phyloP scores from a whole-genome alignment of 1,284 basidiomycete genomes.

The Gymnopus androsaceus region DNA sequence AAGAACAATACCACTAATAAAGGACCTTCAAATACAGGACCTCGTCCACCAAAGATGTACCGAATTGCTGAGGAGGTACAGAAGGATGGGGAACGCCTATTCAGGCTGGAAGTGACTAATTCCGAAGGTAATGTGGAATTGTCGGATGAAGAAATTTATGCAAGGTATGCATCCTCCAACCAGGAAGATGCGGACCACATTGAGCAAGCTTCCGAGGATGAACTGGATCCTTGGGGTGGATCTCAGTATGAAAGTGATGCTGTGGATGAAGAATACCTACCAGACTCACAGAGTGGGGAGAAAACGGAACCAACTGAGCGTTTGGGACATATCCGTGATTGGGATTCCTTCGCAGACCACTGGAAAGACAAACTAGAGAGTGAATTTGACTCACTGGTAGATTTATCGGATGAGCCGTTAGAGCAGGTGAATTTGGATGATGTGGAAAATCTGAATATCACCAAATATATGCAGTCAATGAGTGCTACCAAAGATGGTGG shows the following conservation, averaged over 20 bases:
- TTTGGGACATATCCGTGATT: background rate
- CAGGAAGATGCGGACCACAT: background rate
- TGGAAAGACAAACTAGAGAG: background rate
- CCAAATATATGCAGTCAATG: slow-evolving; percentile 9
- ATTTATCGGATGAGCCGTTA: background rate
- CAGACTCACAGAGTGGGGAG: background rate
- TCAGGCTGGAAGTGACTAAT: background rate
- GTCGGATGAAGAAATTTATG: background rate
- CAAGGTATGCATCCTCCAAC: no score
- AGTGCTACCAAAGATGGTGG: background rate
- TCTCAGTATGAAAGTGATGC: slow-evolving; percentile 12
- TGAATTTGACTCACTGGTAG: background rate
- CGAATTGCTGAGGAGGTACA: background rate
- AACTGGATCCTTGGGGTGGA: slow-evolving; percentile 13
- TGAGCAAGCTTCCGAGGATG: background rate
- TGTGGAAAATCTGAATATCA: slow-evolving; percentile 3
- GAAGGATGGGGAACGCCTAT: background rate
- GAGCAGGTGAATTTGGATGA: background rate
- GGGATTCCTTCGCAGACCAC: background rate
- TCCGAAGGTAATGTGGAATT: background rate
- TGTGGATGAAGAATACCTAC: slow-evolving; percentile 3
- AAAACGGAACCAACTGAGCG: background rate
- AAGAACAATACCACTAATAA: background rate
- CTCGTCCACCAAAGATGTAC: background rate
- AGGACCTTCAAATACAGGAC: background rate